A percentile compares a stretch with the other conserved stretches of the same genome.
These are phyloP conservation scores for Solanum aculeatissimum DNA, from an alignment of 305 asterid species.

Conservation along the genomic window DNA sequence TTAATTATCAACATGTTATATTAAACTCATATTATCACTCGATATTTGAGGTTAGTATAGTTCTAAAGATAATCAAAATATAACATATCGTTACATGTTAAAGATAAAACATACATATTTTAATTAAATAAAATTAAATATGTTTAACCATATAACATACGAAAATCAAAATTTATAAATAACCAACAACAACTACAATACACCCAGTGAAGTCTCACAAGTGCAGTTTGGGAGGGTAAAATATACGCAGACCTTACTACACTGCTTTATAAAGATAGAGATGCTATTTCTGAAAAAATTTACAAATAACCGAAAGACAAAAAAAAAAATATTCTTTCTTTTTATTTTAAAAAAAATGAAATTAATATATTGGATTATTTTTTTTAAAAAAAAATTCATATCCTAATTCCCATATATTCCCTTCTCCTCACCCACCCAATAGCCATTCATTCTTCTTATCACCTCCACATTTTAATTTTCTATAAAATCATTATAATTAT, in stretches of 20 bases:
- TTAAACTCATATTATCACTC: background rate
- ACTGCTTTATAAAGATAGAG: too few species aligned
- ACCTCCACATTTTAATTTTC: slow-evolving; percentile 4
- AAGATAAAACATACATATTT: background rate
- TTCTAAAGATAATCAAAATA: background rate
- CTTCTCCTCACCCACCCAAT: slow-evolving; percentile 17
- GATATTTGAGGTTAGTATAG: background rate
- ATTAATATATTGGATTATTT: background rate
- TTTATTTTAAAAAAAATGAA: background rate
- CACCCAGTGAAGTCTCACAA: too few species aligned
- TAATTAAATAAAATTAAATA: background rate
- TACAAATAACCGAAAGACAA: background rate
- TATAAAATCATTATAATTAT: slow-evolving; percentile 9
- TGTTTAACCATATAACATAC: background rate
- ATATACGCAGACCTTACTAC: too few species aligned
- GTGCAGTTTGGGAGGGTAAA: too few species aligned
- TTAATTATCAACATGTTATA: background rate
- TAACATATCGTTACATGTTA: background rate
- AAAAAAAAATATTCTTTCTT: background rate
- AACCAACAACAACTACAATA: too few species aligned
- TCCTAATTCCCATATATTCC: slow-evolving; percentile 14
- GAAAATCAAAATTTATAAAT: background rate
- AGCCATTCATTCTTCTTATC: slow-evolving; percentile 2
- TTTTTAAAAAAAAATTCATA: background rate
- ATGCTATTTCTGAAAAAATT: background rate